These are phyloP conservation scores for Casuarina glauca DNA, from an alignment of 306 rosid genomes.

Conservation along the genomic window DNA sequence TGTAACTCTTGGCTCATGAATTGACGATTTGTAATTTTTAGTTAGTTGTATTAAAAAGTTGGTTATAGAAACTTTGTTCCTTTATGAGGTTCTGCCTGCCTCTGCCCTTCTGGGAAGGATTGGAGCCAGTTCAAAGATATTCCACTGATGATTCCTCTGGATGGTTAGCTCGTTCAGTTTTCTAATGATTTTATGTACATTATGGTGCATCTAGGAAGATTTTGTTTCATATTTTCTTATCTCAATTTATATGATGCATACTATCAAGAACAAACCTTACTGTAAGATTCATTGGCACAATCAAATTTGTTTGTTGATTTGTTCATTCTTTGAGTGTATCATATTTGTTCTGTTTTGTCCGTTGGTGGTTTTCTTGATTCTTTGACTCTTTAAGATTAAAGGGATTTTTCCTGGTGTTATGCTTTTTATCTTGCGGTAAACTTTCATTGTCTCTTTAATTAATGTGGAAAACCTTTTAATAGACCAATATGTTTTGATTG, in stretches of 20 bases:
- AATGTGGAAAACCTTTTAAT: not conserved
- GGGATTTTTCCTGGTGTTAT: not conserved
- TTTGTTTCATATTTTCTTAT: not conserved
- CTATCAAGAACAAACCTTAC: not conserved
- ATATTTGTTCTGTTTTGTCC: not conserved
- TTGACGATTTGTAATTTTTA: not conserved
- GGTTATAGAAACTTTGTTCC: not conserved
- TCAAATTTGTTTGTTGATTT: not conserved
- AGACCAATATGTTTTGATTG: slow-evolving; percentile 19
- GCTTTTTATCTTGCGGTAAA: slow-evolving; percentile 15
- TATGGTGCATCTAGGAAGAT: not conserved
- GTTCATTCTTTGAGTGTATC: not conserved
- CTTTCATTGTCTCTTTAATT: slow-evolving; percentile 12
- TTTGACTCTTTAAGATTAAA: not conserved
- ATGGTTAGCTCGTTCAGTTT: not conserved
- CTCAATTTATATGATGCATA: not conserved
- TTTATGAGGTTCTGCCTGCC: not conserved
- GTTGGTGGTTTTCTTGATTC: not conserved
- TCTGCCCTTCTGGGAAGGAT: not conserved
- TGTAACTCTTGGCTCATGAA: not conserved
- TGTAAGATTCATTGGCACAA: not conserved
- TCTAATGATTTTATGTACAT: not conserved
- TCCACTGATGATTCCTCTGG: not conserved
- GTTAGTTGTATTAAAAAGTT: not conserved
- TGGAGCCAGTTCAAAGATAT: not conserved